Evolutionary conservation across 2,329 filamentous ascomycete species (phyloP).

Genomic region (Knufia fluminis): DNA sequence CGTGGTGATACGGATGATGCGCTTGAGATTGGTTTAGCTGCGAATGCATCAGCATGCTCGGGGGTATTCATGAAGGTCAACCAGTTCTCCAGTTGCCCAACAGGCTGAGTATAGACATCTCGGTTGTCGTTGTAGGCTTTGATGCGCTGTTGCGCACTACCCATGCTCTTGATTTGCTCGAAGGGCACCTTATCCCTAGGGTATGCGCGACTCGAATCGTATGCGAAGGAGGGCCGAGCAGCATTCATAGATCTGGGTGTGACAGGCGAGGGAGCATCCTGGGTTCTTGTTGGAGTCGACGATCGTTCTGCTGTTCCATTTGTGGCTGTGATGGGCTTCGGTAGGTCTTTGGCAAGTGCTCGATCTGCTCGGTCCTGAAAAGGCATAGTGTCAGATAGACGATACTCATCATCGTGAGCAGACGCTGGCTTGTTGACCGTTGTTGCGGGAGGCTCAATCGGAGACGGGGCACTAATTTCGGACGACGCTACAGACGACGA

Average conservation of each 20-base stretch:
- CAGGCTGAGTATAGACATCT: constrained; percentile 58
- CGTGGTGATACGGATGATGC: constrained; percentile 6
- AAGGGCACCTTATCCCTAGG: constrained; percentile 43
- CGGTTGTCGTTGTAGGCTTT: constrained; percentile 64
- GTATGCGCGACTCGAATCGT: constrained; percentile 26
- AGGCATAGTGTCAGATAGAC: not conserved
- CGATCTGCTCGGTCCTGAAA: not conserved
- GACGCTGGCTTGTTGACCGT: not conserved
- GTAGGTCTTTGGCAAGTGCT: not conserved
- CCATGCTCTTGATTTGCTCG: constrained; percentile 66
- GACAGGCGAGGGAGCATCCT: not conserved
- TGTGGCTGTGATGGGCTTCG: not conserved
- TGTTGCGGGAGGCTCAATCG: not conserved
- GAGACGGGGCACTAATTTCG: not conserved
- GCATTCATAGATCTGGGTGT: constrained; percentile 11
- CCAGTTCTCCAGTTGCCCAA: constrained; percentile 65
- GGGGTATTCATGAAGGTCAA: constrained; percentile 35
- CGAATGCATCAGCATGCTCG: constrained; percentile 41
- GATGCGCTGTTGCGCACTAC: constrained; percentile 59
- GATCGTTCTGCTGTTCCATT: not conserved
- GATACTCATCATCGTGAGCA: not conserved
- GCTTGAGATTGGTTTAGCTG: constrained; percentile 6
- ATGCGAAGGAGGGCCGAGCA: constrained; percentile 15
- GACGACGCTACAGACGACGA: not conserved
- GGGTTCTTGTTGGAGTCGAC: not conserved